Evolutionary conservation across 192 early-diverging fungal genomes (phyloP).

Genomic region (Chytriomyces hyalinus): DNA sequence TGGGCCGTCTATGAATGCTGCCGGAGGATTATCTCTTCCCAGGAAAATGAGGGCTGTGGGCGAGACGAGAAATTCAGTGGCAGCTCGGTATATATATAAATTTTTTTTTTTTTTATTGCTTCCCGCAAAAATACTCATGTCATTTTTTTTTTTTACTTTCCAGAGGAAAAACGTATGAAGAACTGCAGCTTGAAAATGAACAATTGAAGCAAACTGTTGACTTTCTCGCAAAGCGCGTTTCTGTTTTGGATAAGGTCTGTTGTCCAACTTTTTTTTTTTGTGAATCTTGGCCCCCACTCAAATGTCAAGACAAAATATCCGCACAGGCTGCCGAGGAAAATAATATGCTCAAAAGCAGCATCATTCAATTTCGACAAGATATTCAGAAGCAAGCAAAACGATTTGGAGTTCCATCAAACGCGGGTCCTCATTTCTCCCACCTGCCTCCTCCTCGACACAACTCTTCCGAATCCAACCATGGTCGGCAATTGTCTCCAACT

Average conservation of each 20-base stretch:
- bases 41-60: slow-evolving; percentile 21
- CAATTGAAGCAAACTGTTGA: slow-evolving; percentile 69
- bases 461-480: neutral
- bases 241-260: slow-evolving; percentile 61
- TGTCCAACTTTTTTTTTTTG: neutral
- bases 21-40: neutral
- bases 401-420: neutral
- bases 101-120: neutral
- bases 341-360: slow-evolving; percentile 63
- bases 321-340: slow-evolving; percentile 63
- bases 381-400: slow-evolving; percentile 49
- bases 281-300: neutral
- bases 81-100: slow-evolving; percentile 1
- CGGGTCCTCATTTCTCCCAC: neutral
- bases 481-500: neutral
- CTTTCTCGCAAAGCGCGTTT: slow-evolving; percentile 58
- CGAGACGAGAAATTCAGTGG: slow-evolving; percentile 1
- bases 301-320: neutral
- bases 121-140: neutral
- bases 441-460: neutral
- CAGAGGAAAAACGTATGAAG: slow-evolving; percentile 64
- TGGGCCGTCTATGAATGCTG: neutral
- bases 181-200: slow-evolving; percentile 69
- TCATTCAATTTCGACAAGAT: slow-evolving; percentile 73
- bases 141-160: neutral